Evolutionary conservation across 2,329 filamentous ascomycete genomes (phyloP).

Genomic region (Claviceps maximensis): DNA sequence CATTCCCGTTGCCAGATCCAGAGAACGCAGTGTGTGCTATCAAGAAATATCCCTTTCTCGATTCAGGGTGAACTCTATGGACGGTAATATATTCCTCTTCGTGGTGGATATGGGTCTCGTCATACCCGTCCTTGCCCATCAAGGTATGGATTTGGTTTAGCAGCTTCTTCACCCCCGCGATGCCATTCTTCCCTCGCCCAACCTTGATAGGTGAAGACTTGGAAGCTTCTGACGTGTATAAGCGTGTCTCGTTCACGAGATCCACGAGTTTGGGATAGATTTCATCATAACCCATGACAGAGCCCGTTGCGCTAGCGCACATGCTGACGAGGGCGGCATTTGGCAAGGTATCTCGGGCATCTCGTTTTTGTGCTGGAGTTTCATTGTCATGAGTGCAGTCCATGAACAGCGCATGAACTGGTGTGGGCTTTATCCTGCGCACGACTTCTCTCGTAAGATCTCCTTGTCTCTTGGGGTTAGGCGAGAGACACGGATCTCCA

Average conservation of each 20-base stretch:
- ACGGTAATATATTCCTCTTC: constrained; percentile 94
- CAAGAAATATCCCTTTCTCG: constrained; percentile 84
- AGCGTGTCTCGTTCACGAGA: constrained; percentile 74
- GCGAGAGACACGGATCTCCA: constrained; percentile 31
- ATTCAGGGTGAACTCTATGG: constrained; percentile 84
- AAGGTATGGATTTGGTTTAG: constrained; percentile 88
- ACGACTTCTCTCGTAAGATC: constrained; percentile 48
- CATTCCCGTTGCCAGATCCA: constrained; percentile 75
- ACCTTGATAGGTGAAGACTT: constrained; percentile 42
- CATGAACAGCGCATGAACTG: constrained; percentile 93
- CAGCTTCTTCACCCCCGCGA: constrained; percentile 80
- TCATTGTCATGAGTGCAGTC: constrained; percentile 99
- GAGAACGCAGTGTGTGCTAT: constrained; percentile 95
- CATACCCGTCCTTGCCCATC: constrained; percentile 91
- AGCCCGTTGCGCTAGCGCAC: constrained; percentile 89
- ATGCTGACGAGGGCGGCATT: constrained; percentile 91
- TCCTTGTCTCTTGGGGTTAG: constrained; percentile 16
- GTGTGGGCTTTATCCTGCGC: constrained; percentile 70
- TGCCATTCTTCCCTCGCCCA: constrained; percentile 65
- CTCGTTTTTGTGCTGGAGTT: constrained; percentile 85
- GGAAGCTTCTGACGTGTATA: constrained; percentile 70
- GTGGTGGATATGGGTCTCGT: constrained; percentile 93
- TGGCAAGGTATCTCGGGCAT: constrained; percentile 84
- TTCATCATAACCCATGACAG: constrained; percentile 97
- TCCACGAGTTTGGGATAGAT: constrained; percentile 90